Conservation (phyloP, 768 basidiomycete genomes). For the Rhodocollybia butyracea region DNA sequence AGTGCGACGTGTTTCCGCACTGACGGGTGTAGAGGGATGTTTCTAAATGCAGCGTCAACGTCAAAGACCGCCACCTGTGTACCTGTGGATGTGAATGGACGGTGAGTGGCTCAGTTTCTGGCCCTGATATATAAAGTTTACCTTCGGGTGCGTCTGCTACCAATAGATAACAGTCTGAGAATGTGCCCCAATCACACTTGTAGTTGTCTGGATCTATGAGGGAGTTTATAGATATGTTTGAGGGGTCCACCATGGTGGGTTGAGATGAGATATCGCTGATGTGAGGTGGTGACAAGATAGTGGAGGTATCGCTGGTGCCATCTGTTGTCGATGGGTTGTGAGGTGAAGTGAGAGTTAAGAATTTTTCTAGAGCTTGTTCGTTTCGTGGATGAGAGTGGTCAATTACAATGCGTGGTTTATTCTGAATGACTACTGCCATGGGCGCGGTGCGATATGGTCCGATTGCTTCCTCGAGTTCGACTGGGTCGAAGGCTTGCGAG, state of each 20-base stretch:
- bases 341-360: too few relatives aligned
- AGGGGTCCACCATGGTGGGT: neutral
- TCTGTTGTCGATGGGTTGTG: too few relatives aligned
- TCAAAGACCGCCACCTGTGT: conserved; percentile 34
- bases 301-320: too few relatives aligned
- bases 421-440: neutral
- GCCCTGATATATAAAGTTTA: too few relatives aligned
- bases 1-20: conserved; percentile 23
- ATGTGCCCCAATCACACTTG: neutral
- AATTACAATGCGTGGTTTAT: neutral
- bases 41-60: conserved; percentile 31
- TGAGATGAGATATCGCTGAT: neutral
- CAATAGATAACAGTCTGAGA: neutral
- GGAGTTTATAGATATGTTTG: neutral
- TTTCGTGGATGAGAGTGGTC: neutral
- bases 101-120: too few relatives aligned
- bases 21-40: conserved; percentile 26
- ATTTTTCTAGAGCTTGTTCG: too few relatives aligned
- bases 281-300: neutral
- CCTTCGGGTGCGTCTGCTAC: neutral
- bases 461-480: neutral
- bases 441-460: neutral
- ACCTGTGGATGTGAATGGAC: too few relatives aligned
- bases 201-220: neutral
- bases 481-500: neutral